phyloP scores from a whole-genome alignment of 208 protist genomes.

The Crithidia brevicula region DNA sequence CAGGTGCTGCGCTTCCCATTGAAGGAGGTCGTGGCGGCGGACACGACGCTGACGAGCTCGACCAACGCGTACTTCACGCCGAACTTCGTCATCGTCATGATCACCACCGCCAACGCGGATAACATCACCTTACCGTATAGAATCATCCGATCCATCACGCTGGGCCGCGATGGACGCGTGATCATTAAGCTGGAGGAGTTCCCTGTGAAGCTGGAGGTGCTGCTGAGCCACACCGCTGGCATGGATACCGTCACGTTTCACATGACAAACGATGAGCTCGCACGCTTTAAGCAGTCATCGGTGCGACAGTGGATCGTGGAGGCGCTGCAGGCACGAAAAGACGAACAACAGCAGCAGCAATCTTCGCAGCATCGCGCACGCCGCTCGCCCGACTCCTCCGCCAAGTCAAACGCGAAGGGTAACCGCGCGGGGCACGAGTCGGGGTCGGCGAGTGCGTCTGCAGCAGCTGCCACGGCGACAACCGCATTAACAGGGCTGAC shows the following conservation, averaged over 20 bases:
- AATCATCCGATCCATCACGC: slow-evolving; percentile 80
- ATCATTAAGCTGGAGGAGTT: slow-evolving; percentile 84
- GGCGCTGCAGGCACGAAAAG: slow-evolving; percentile 55
- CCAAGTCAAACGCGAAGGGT: background rate
- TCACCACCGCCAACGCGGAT: slow-evolving; percentile 78
- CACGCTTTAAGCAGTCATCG: slow-evolving; percentile 73
- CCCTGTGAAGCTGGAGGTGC: slow-evolving; percentile 79
- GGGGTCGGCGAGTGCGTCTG: background rate
- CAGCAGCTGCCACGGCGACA: background rate
- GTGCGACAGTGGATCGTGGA: slow-evolving; percentile 83
- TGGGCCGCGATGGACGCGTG: slow-evolving; percentile 80
- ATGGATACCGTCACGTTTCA: slow-evolving; percentile 82
- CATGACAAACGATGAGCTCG: slow-evolving; percentile 60
- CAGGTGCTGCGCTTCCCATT: slow-evolving; percentile 75
- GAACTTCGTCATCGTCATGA: slow-evolving; percentile 82
- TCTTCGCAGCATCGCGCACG: slow-evolving; percentile 11
- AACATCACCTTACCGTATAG: slow-evolving; percentile 89
- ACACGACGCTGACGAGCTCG: slow-evolving; percentile 59
- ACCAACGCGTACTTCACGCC: slow-evolving; percentile 84
- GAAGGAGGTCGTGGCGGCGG: slow-evolving; percentile 64
- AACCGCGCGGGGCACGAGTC: slow-evolving; percentile 1
- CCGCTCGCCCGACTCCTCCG: slow-evolving; percentile 23
- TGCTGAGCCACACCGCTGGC: slow-evolving; percentile 73
- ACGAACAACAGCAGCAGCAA: slow-evolving; percentile 33
- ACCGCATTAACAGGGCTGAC: no score